These are phyloP conservation scores for Lactarius vividus DNA, from an alignment of 768 basidiomycete genomes.

Conservation along the genomic window DNA sequence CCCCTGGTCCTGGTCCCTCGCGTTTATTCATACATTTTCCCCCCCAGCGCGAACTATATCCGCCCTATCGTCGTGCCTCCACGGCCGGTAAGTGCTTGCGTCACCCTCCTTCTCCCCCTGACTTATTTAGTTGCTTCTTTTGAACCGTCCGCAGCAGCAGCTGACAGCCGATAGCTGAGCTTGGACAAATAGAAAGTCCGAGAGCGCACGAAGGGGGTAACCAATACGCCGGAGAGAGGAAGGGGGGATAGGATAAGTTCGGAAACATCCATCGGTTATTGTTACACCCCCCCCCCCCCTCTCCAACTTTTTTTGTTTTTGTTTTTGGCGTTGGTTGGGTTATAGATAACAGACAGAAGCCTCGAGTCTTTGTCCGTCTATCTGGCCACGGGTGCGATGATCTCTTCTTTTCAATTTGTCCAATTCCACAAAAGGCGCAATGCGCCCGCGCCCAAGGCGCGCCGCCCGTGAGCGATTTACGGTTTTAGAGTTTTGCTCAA, in stretches of 20 bases:
- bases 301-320: neutral
- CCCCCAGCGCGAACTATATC: conserved; percentile 25
- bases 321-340: neutral
- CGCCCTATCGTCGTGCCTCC: conserved; percentile 24
- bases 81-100: conserved; percentile 15
- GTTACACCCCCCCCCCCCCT: too few species aligned
- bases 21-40: neutral
- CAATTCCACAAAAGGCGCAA: neutral
- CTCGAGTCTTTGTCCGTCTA: neutral
- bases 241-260: neutral
- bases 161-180: neutral
- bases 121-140: neutral
- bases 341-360: neutral
- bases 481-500: neutral
- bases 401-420: neutral
- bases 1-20: neutral
- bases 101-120: neutral
- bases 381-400: neutral
- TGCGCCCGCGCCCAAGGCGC: conserved; percentile 16
- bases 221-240: neutral
- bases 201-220: neutral
- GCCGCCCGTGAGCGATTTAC: neutral
- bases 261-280: neutral
- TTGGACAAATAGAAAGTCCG: neutral
- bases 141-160: neutral